Evolutionary conservation across 2,329 filamentous ascomycete species (phyloP), one percentile per base, ranked within the genome.

Genomic region (Cladosporium sp.): DNA sequence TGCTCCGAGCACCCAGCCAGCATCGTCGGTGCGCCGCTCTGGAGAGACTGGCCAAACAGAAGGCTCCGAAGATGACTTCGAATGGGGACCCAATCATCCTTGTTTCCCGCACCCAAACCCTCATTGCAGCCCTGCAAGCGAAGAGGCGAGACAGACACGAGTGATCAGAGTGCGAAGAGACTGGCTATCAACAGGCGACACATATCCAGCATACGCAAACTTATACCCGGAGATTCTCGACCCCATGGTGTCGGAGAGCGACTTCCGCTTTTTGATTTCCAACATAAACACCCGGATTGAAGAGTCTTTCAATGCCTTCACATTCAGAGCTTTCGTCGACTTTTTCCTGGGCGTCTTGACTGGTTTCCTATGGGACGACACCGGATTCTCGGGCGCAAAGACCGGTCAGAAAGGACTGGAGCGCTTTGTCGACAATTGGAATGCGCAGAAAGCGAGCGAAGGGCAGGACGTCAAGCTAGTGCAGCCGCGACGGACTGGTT

Each of bases 191-290:
- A 80, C 84, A 53, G 93, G 92, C 30, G 93, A 98, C 67, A 73
- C 95, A 22, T 92, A 91, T 1, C 93, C 93, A 0, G 89, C 91
- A 0, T 97, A 94, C 65, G 93, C 88, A 13, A 96, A 97, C 61
- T 76, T 96, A 2, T 98, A 98, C 62, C 93, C 93, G 0, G 93
- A 98, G 65, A 95, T 98, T 51, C 75, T 98, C 7, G 91, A 96
- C 57, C 88, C 90, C 0, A 82, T 91, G 27, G 72, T 98, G 38
- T 78, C 82, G 1, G 93, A 98, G 67, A 84, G 85, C 52, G 88
- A 95, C 60, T 98, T 98, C 63, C 82, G 93, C 3, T 77, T 77
- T 9, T 72, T 97, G 25, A 82, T 98, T 49, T 83, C 90, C 52
- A 86, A 84, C 61, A 77, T 97, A 48, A 98, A 98, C 63, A 72